Evolutionary conservation across 352 stramenopile species (phyloP), one percentile per base, ranked within the genome.

Genomic region (Phytopythium montanum): DNA sequence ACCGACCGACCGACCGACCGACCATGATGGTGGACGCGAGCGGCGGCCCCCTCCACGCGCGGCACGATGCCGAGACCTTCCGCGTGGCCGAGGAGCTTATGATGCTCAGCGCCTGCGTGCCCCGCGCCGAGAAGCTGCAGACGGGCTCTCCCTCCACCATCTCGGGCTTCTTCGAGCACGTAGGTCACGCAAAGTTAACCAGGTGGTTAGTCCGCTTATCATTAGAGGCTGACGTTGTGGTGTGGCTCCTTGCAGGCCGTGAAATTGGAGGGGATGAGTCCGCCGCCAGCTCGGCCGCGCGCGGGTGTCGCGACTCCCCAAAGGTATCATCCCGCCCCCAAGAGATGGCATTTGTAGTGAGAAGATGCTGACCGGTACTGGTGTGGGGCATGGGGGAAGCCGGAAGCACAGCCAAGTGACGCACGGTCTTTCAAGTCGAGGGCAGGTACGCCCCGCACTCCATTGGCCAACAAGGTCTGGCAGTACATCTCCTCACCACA

Each of bases 1-100:
- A n/a, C 13, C 10, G 0, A 26, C 13, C 21, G n/a, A n/a, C 13
- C 10, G 0, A 26, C 13, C 14, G 31, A 26, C 19, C 34, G 25
- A 12, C 39, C 56, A 36, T 56, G 34, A 81, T 79, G 69, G 38
- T 80, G 29, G 72, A 81, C 59, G 62, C 62, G 26, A 59, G 49
- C 59, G 51, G 50, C 31, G 38, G 52, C 48, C 54, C 63, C 9
- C 45, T 53, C 45, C 44, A 62, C 14, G 29, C 69, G 41, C 56
- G 62, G 21, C 76, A 87, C 58, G 79, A 91, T 54, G 77, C 72
- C 19, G 81, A 92, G 61, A 92, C 78, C 21, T 90, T 92, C 61
- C 77, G 78, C 38, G 81, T 92, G 48, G 81, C 81, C 2, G 70
- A 88, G 52, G 81, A 92, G 69, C 78, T 92, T 58, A 90, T 92